Percentiles rank a stretch among this genome's conserved stretches.
Conservation (phyloP, 2,329 filamentous ascomycete species). For the Hortaea sp. region DNA sequence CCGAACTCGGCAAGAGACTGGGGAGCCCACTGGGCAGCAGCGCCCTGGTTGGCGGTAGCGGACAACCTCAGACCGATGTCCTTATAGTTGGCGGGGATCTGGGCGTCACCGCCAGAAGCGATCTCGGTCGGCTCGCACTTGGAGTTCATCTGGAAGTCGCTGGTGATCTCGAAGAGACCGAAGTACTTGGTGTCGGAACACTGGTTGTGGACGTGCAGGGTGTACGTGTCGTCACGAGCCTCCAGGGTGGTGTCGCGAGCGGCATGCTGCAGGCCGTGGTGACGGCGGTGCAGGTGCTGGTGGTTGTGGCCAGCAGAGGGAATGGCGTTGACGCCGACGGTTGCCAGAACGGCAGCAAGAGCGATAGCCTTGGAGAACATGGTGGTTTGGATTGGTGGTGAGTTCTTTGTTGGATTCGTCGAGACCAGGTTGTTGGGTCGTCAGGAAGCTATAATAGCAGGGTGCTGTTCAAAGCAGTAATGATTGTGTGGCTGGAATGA, state of each 20-base stretch:
- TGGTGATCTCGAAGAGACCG: conserved; percentile 19
- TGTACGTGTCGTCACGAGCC: conserved; percentile 14
- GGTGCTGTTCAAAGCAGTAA: background rate
- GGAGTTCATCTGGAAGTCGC: conserved; percentile 14
- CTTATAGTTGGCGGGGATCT: conserved; percentile 14
- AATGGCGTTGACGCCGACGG: background rate
- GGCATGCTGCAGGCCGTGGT: background rate
- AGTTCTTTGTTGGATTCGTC: background rate
- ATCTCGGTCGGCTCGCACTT: conserved; percentile 12
- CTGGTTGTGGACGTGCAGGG: conserved; percentile 18
- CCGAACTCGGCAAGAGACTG: conserved; percentile 23
- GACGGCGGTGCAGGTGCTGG: background rate
- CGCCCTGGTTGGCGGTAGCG: conserved; percentile 18
- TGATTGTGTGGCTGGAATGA: background rate
- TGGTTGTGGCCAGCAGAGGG: background rate
- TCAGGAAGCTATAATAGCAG: background rate
- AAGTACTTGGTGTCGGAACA: conserved; percentile 16
- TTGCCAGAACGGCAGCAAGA: background rate
- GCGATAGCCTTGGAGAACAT: background rate
- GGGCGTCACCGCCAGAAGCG: conserved; percentile 5
- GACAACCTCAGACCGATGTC: conserved; percentile 20
- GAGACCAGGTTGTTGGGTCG: background rate
- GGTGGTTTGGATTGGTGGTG: background rate
- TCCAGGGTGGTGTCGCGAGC: conserved; percentile 1
- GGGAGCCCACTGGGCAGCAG: conserved; percentile 15